Conservation (phyloP, 2,329 filamentous ascomycete genomes). For the Raffaelea deltoideospora region DNA sequence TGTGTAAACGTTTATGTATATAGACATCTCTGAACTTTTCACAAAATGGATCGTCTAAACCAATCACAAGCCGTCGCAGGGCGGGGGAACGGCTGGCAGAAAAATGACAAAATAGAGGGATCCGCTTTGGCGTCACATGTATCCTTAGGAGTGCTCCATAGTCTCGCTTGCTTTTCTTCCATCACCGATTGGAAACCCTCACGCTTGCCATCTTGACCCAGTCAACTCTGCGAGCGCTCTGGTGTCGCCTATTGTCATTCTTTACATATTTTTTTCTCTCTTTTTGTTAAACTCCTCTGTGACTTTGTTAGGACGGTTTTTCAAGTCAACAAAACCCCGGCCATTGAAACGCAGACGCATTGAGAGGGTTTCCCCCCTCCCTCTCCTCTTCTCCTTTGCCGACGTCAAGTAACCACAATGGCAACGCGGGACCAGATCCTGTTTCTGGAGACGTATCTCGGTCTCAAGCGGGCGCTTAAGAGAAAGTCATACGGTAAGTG, state of each 20-base stretch:
- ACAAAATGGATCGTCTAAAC: too few relatives aligned
- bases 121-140: too few relatives aligned
- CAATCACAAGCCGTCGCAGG: conserved; percentile 4
- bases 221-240: neutral
- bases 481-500: conserved; percentile 10
- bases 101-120: neutral
- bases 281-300: neutral
- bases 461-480: conserved; percentile 11
- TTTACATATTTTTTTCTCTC: neutral
- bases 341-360: too few relatives aligned
- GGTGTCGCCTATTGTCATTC: neutral
- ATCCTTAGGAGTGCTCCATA: too few relatives aligned
- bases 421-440: conserved; percentile 10
- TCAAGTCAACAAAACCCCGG: too few relatives aligned
- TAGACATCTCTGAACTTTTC: too few relatives aligned
- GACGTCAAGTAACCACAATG: too few relatives aligned
- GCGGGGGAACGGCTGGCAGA: neutral
- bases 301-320: too few relatives aligned
- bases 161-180: too few relatives aligned
- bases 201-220: too few relatives aligned
- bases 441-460: conserved; percentile 9
- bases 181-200: too few relatives aligned
- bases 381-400: neutral
- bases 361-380: neutral
- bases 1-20: too few relatives aligned